Base-by-base conservation (phyloP, 2,329 filamentous ascomycete species). In the Dactylonectria macrodidyma region DNA sequence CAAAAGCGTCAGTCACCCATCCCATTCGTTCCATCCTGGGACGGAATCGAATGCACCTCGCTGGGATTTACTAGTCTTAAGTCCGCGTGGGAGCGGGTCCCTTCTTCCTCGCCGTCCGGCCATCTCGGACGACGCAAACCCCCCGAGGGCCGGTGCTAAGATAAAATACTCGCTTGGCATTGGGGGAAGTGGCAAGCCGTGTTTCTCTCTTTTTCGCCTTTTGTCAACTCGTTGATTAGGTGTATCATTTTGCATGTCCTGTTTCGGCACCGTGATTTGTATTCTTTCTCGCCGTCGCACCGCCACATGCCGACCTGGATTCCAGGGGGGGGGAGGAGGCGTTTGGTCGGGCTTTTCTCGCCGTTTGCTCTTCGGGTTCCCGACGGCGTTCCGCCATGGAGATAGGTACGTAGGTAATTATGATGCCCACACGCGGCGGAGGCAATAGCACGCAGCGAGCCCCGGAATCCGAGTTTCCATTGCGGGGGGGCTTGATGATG, bases 21-120 rank as follows among this genome's bases (percentile, higher is more conserved):
- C 19, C 19, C 19, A 19, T 19, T 19, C 19, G 19, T 19, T 7
- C 26, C 26, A 30, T 30, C 26, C 26, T 30, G 26, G 26, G 26
- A 51, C 26, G 55, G 58, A 68, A 68, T 71, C 55, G 44, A 59
- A 44, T 30, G 61, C 54, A 48, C 46, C 46, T 56, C 56, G 44
- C 41, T 74, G 73, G 73, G 71, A 68, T 65, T 75, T 74, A 75
- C 66, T 63, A 62, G 65, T 55, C 62, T 72, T 70, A 75, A 75
- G 70, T 75, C 73, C 73, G 73, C 66, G 44, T 54, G 50, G 44
- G 22, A 66, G 68, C 66, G 70, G 73, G 71, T 66, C 50, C 41
- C 63, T 22, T 62, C 60, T 26, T 62, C 14, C 19, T 33, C 30
- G 50, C 50, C 16, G 38, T 24, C 68, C 71, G 73, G 73, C 56